phyloP scores from a whole-genome alignment of 192 early-diverging fungal genomes.

The Coemansia sp. region DNA sequence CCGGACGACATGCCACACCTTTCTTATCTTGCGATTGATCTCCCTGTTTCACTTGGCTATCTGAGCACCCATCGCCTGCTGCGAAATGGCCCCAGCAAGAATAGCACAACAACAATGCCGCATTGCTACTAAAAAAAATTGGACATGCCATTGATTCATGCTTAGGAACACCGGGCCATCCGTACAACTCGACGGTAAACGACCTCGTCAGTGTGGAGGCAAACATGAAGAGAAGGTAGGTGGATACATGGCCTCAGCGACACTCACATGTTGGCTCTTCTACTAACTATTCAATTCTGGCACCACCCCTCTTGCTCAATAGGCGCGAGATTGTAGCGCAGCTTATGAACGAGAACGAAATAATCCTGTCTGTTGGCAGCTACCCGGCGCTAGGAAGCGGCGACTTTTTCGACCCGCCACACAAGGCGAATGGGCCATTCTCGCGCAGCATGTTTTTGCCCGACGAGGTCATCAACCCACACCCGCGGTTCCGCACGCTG shows the following conservation, averaged over 20 bases:
- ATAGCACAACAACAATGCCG: background rate
- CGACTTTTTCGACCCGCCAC: conserved; percentile 70
- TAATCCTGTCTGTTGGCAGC: conserved; percentile 77
- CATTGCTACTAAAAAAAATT: background rate
- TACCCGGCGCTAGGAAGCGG: conserved; percentile 88
- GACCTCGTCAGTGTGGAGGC: conserved; percentile 82
- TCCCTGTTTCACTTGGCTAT: background rate
- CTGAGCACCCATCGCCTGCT: background rate
- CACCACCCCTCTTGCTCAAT: background rate
- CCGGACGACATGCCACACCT: background rate
- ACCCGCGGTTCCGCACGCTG: conserved; percentile 89
- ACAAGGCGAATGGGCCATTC: conserved; percentile 65
- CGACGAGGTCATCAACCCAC: conserved; percentile 91
- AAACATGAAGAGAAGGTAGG: conserved; percentile 73
- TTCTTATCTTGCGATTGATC: background rate
- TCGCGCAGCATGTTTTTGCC: conserved; percentile 88
- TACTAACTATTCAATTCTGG: too few species aligned
- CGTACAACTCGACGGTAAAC: conserved; percentile 79
- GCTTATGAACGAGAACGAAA: conserved; percentile 68
- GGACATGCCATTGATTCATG: background rate
- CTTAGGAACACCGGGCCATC: conserved; percentile 81
- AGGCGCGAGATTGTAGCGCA: conserved; percentile 69
- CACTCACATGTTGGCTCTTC: background rate
- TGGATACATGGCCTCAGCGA: background rate
- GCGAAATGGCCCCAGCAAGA: background rate